phyloP scores from a whole-genome alignment of 306 rosid genomes.

The Pueraria montana region DNA sequence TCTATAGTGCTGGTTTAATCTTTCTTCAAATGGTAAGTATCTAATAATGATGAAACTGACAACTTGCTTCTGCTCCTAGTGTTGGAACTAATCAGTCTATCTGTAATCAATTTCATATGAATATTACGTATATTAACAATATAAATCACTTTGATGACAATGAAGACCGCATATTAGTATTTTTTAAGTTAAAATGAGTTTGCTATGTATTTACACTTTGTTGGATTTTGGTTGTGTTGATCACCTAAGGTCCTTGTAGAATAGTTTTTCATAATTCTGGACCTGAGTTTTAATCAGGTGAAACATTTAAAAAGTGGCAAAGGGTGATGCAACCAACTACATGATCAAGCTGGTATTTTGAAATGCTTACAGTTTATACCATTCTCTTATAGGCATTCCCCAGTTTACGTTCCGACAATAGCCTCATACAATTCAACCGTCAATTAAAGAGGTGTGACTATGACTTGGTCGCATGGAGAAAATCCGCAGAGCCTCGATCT shows the following conservation, averaged over 20 bases:
- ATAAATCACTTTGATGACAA: conserved; percentile 22
- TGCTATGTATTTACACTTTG: neutral
- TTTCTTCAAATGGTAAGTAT: conserved; percentile 93
- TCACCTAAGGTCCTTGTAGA: conserved; percentile 19
- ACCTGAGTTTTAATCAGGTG: neutral
- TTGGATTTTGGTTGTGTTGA: conserved; percentile 3
- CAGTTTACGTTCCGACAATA: conserved; percentile 69
- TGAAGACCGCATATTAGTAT: neutral
- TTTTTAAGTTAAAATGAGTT: conserved; percentile 35
- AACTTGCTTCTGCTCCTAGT: conserved; percentile 34
- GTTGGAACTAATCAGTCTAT: conserved; percentile 32
- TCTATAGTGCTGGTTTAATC: conserved; percentile 93
- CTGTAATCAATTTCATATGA: conserved; percentile 1
- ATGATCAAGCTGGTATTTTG: conserved; percentile 40
- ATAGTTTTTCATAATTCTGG: conserved; percentile 12
- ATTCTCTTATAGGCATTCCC: conserved; percentile 78
- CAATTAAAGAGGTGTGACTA: conserved; percentile 92
- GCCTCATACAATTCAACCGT: conserved; percentile 92
- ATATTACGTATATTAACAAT: conserved; percentile 6
- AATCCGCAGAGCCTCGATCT: conserved; percentile 70
- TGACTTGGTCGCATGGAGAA: conserved; percentile 91
- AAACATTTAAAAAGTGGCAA: conserved; percentile 26
- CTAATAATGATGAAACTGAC: conserved; percentile 32
- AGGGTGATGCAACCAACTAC: conserved; percentile 13
- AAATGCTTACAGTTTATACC: conserved; percentile 29